These are phyloP conservation scores for Mycocentrospora acerina DNA, from an alignment of 2,329 filamentous ascomycete species.

Conservation along the genomic window DNA sequence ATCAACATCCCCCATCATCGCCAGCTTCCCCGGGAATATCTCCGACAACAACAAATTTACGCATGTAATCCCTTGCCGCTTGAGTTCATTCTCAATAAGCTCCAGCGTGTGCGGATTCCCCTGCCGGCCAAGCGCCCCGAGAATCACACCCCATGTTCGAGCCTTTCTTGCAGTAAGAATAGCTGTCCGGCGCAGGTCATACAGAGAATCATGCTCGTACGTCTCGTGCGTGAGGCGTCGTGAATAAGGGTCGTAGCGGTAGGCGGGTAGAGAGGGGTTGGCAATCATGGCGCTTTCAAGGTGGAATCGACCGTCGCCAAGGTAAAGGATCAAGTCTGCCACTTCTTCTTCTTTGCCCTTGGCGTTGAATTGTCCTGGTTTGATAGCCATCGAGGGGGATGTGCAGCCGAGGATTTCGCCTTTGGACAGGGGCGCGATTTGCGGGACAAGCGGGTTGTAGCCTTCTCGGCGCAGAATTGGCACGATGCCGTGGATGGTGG, in stretches of 20 bases:
- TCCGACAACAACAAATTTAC: slow-evolving; percentile 87
- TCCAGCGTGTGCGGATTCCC: slow-evolving; percentile 92
- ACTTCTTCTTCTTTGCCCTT: slow-evolving; percentile 49
- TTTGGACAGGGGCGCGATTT: slow-evolving; percentile 89
- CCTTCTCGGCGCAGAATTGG: slow-evolving; percentile 78
- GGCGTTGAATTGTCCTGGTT: slow-evolving; percentile 40
- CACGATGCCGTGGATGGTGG: slow-evolving; percentile 85
- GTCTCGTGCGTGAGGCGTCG: slow-evolving; percentile 86
- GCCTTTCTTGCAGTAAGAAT: slow-evolving; percentile 75
- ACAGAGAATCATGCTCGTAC: slow-evolving; percentile 91
- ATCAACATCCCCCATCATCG: slow-evolving; percentile 88
- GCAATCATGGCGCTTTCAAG: slow-evolving; percentile 99
- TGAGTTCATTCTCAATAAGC: slow-evolving; percentile 78
- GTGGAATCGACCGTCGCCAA: slow-evolving; percentile 92
- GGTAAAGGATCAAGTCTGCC: slow-evolving; percentile 77
- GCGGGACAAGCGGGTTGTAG: slow-evolving; percentile 82
- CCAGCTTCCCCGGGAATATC: slow-evolving; percentile 94
- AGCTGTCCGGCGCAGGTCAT: slow-evolving; percentile 73
- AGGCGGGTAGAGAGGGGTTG: slow-evolving; percentile 86
- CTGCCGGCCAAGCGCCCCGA: slow-evolving; percentile 88
- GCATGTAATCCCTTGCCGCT: slow-evolving; percentile 71
- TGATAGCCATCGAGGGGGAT: slow-evolving; percentile 60
- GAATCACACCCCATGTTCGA: slow-evolving; percentile 89
- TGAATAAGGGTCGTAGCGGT: slow-evolving; percentile 96
- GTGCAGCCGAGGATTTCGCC: slow-evolving; percentile 98